These are phyloP conservation scores for Vitis rupestris DNA, from an alignment of 164 flowering plant genomes.

Conservation along the genomic window DNA sequence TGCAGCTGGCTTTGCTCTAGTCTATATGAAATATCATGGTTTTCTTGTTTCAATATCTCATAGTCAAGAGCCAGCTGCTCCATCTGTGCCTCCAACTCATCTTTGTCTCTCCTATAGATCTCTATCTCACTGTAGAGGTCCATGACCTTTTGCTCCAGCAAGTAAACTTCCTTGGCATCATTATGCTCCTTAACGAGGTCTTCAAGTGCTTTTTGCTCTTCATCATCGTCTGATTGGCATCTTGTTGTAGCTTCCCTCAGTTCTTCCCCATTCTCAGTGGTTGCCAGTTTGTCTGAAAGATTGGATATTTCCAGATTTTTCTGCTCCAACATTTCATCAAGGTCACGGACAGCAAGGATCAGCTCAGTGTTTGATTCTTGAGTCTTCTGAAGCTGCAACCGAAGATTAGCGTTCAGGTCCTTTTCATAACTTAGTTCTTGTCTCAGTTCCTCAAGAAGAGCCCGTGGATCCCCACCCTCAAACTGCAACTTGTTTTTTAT, in stretches of 20 bases:
- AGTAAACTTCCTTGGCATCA: slow-evolving; percentile 40
- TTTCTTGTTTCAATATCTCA: slow-evolving; percentile 80
- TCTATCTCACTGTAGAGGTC: slow-evolving; percentile 68
- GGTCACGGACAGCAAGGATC: slow-evolving; percentile 81
- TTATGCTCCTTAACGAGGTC: slow-evolving; percentile 54
- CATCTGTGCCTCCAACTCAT: slow-evolving; percentile 70
- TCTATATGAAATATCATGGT: slow-evolving; percentile 57
- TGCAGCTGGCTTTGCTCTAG: slow-evolving; percentile 67
- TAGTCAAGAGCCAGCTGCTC: slow-evolving; percentile 78
- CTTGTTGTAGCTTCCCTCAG: slow-evolving; percentile 13
- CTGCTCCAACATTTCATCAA: slow-evolving; percentile 72
- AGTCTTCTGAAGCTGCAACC: slow-evolving; percentile 79
- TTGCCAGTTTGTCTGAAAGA: slow-evolving; percentile 23
- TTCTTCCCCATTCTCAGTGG: slow-evolving; percentile 21
- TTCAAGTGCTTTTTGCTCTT: slow-evolving; percentile 64
- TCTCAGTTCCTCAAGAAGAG: slow-evolving; percentile 63
- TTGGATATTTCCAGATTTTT: slow-evolving; percentile 44
- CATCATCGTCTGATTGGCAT: slow-evolving; percentile 41
- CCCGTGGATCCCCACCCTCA: slow-evolving; percentile 49
- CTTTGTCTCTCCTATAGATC: slow-evolving; percentile 63
- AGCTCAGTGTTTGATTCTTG: slow-evolving; percentile 87
- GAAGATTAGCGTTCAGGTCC: slow-evolving; percentile 71
- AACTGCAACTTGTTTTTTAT: slow-evolving; percentile 32
- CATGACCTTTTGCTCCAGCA: slow-evolving; percentile 57
- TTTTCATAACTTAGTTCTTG: slow-evolving; percentile 78